phyloP scores from a whole-genome alignment of 2,329 filamentous ascomycete genomes.

The Fusarium pseudoanthophilum region DNA sequence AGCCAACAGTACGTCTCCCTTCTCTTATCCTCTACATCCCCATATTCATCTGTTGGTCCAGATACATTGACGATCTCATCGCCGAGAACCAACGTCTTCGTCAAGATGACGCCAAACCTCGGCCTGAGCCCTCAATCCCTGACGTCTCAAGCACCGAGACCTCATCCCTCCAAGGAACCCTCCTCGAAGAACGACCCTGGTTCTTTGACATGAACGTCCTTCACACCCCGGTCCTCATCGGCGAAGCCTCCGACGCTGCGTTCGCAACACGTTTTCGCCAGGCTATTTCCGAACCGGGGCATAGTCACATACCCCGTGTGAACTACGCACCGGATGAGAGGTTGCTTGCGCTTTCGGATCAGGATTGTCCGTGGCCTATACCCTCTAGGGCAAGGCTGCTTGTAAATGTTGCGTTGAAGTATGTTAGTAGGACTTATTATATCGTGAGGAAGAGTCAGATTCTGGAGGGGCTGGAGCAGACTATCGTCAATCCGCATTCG shows the following conservation, averaged over 20 bases:
- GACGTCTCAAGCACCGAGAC: slow-evolving; percentile 24
- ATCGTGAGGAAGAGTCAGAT: slow-evolving; percentile 54
- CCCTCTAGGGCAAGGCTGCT: slow-evolving; percentile 45
- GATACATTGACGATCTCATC: slow-evolving; percentile 51
- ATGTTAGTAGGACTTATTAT: slow-evolving; percentile 55
- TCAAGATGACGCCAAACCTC: slow-evolving; percentile 25
- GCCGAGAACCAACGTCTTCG: slow-evolving; percentile 48
- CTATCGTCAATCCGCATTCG: slow-evolving; percentile 49
- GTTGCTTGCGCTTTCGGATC: slow-evolving; percentile 43
- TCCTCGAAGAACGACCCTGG: slow-evolving; percentile 46
- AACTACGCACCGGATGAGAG: slow-evolving; percentile 50
- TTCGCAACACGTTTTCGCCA: slow-evolving; percentile 53
- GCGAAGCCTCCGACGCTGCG: slow-evolving; percentile 51
- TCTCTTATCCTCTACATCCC: accelerated
- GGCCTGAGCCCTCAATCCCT: slow-evolving; percentile 17
- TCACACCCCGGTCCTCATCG: slow-evolving; percentile 50
- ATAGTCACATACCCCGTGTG: slow-evolving; percentile 49
- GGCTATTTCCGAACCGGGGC: slow-evolving; percentile 46
- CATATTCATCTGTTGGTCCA: slow-evolving; percentile 11
- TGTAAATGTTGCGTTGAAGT: slow-evolving; percentile 53
- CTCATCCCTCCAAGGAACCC: slow-evolving; percentile 31
- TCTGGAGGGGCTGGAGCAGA: slow-evolving; percentile 51
- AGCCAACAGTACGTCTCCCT: slow-evolving; percentile 43
- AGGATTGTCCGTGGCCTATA: slow-evolving; percentile 52
- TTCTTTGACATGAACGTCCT: slow-evolving; percentile 50